Base-by-base conservation (phyloP, 1,284 basidiomycete genomes). In the Takashimella koratensis region DNA sequence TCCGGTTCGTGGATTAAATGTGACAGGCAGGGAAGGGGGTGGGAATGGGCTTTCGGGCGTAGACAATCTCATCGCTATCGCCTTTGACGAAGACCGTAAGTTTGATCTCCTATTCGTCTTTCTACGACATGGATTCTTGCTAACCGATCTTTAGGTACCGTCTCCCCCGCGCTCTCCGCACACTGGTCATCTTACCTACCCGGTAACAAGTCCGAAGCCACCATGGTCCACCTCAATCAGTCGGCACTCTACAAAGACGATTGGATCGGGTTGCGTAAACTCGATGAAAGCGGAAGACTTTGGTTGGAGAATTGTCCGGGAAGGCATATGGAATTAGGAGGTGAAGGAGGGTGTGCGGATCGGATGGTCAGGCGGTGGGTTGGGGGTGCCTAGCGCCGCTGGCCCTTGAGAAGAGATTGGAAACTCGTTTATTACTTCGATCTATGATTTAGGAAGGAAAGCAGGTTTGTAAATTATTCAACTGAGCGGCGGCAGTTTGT, bases 201-300 rank as follows among this genome's bases (percentile, higher is more conserved):
- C 0, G 55, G 57, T 24, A 74, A 73, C 53, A 74, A 62, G 66
- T 74, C 63, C 75, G 75, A 65, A 68, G 39, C 23, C 43, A 50
- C 73, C 0, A 80, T 91, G 45, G 77, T 95, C 19, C 85, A 87
- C 0, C 86, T 96, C 82, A 79, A 80, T 20, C 63, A 75, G 49
- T 91, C 94, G 63, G 83, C 83, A 5, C 77, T 96, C 40, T 98
- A 96, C 75, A 70, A 68, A 2, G 82, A 91, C 49, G 90, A 98
- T 73, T 91, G 90, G 83, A 90, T 98, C 59, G 95, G 95, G 1
- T 76, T 98, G 42, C 80, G 82, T 21, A 69, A 75, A 48, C 80
- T 98, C 45, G 87, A 96, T 67, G 80, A 88, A 66, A 75, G 79
- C 5, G 86, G 85, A 3, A 79, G 75, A 2, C 79, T 96, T n/a